phyloP scores from a whole-genome alignment of 1,284 basidiomycete species.

The Grifola frondosa region DNA sequence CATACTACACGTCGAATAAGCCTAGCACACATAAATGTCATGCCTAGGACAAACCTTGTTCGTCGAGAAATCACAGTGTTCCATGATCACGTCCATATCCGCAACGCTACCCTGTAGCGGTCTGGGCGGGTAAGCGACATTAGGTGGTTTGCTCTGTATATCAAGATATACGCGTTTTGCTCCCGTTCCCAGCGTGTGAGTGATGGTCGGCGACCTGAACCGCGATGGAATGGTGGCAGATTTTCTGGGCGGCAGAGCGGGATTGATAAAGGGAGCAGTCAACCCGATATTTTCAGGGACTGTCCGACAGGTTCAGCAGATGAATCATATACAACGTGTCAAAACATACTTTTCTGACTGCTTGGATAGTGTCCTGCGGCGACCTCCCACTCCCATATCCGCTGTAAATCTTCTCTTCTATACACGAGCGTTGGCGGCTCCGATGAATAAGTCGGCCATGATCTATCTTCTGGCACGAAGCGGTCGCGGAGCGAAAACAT shows the following conservation, averaged over 20 bases:
- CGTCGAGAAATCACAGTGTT: constrained; percentile 85
- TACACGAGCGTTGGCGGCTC: constrained; percentile 81
- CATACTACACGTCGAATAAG: constrained; percentile 47
- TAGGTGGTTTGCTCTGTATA: constrained; percentile 54
- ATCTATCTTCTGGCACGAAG: constrained; percentile 57
- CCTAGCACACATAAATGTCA: background rate
- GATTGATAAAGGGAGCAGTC: constrained; percentile 61
- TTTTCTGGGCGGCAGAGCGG: constrained; percentile 60
- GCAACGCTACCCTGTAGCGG: constrained; percentile 82
- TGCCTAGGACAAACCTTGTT: constrained; percentile 59
- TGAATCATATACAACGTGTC: background rate
- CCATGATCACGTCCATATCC: constrained; percentile 86
- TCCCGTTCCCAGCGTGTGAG: constrained; percentile 63
- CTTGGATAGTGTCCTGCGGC: constrained; percentile 90
- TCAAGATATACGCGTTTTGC: constrained; percentile 78
- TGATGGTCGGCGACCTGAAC: constrained; percentile 38
- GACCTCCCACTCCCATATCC: constrained; percentile 94
- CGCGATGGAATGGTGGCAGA: constrained; percentile 43
- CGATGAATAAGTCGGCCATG: constrained; percentile 68
- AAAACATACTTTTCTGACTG: constrained; percentile 67
- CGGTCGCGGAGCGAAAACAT: constrained; percentile 58
- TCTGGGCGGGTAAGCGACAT: constrained; percentile 76
- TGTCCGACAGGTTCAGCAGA: constrained; percentile 31
- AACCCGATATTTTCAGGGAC: constrained; percentile 76
- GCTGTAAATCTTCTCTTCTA: constrained; percentile 73